phyloP scores from a whole-genome alignment of 2,329 filamentous ascomycete genomes.

The Nigrospora oryzae region DNA sequence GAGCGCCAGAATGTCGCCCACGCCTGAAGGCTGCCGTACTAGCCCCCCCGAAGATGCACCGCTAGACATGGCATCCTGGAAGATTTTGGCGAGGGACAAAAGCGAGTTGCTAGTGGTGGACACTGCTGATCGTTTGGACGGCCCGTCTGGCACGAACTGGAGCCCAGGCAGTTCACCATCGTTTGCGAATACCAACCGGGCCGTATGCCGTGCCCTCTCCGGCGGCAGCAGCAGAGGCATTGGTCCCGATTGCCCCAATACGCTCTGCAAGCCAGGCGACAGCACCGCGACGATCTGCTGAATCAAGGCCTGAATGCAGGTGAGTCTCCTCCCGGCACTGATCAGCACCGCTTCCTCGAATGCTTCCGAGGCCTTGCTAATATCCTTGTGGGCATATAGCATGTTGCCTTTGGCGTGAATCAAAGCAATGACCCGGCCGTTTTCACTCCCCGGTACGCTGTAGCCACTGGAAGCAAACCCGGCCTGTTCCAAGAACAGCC shows the following conservation, averaged over 20 bases:
- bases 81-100: constrained; percentile 91
- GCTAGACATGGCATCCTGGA: constrained; percentile 89
- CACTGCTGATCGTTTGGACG: constrained; percentile 69
- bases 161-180: constrained; percentile 75
- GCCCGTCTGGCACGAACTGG: constrained; percentile 58
- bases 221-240: constrained; percentile 74
- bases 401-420: constrained; percentile 98
- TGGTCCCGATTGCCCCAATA: constrained; percentile 6
- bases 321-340: constrained; percentile 62
- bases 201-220: constrained; percentile 74
- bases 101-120: constrained; percentile 94
- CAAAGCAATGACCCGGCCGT: constrained; percentile 85
- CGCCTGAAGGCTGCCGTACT: constrained; percentile 59
- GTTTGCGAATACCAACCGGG: constrained; percentile 70
- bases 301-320: constrained; percentile 72
- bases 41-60: constrained; percentile 47
- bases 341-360: constrained; percentile 95
- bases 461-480: constrained; percentile 77
- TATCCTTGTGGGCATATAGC: constrained; percentile 83
- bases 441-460: constrained; percentile 74
- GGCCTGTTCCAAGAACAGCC: constrained; percentile 4
- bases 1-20: constrained; percentile 85
- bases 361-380: constrained; percentile 69
- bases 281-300: constrained; percentile 67
- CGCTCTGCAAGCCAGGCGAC: constrained; percentile 22